phyloP scores from a whole-genome alignment of 2,329 filamentous ascomycete species.

The Fusarium sp. region DNA sequence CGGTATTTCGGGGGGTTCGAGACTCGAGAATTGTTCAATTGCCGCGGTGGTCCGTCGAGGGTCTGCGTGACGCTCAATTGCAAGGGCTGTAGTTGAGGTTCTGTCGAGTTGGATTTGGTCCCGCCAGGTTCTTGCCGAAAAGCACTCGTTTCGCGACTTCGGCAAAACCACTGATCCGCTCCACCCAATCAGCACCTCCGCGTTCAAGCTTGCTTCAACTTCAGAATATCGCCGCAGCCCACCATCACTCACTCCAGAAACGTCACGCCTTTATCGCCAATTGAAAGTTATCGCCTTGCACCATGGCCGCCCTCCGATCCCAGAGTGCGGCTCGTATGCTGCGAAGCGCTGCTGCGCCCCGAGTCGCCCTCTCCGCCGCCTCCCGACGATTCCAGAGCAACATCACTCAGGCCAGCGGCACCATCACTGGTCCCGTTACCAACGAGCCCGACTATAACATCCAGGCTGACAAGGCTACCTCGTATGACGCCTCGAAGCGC shows the following conservation, averaged over 20 bases:
- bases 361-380: constrained; percentile 57
- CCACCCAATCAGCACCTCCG: constrained; percentile 57
- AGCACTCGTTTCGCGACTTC: constrained; percentile 59
- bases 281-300: constrained; percentile 50
- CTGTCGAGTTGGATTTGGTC: constrained; percentile 45
- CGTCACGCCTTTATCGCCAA: constrained; percentile 39
- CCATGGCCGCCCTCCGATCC: constrained; percentile 76
- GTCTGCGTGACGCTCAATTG: constrained; percentile 54
- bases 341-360: constrained; percentile 58
- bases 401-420: constrained; percentile 59
- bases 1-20: constrained; percentile 48
- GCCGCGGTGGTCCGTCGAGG: constrained; percentile 52
- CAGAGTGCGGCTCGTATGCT: constrained; percentile 66
- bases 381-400: constrained; percentile 69
- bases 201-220: constrained; percentile 49
- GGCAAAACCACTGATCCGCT: constrained; percentile 59
- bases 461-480: constrained; percentile 88
- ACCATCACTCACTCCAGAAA: constrained; percentile 45
- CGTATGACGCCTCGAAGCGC: constrained; percentile 66
- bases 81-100: constrained; percentile 48
- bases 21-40: constrained; percentile 48
- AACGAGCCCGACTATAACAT: constrained; percentile 87
- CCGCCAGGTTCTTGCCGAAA: constrained; percentile 58
- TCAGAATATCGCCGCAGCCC: constrained; percentile 49
- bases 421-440: constrained; percentile 57